Percentiles rank a stretch among this genome's conserved stretches.
These are phyloP conservation scores for Schizophyllum amplum DNA, from an alignment of 1,284 basidiomycete species.

Conservation along the genomic window DNA sequence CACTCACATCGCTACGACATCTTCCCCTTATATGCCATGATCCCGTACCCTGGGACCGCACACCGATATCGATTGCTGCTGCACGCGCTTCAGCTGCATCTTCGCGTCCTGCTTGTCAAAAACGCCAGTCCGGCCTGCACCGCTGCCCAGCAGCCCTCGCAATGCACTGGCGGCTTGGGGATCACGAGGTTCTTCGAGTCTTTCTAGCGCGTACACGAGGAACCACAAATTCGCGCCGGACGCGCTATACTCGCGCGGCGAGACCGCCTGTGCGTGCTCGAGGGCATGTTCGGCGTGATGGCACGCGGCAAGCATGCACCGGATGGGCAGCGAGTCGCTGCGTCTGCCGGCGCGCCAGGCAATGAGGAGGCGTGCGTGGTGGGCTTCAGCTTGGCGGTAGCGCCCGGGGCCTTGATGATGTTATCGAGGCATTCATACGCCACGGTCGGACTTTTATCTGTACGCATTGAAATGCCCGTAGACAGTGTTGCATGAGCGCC, in stretches of 20 bases:
- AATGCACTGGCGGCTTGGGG: neutral
- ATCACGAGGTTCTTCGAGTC: neutral
- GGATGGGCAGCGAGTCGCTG: neutral
- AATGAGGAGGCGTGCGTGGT: conserved; percentile 14
- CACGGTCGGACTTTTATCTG: too few species aligned
- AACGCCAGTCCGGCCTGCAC: neutral
- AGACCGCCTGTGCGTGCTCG: neutral
- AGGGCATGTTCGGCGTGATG: conserved; percentile 5
- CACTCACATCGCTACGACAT: conserved; percentile 19
- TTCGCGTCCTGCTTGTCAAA: neutral
- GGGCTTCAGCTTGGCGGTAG: conserved; percentile 6
- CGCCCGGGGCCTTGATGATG: too few species aligned
- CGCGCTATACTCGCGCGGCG: neutral
- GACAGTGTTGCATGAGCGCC: too few species aligned
- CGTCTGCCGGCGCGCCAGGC: conserved; percentile 3
- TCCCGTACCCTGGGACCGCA: conserved; percentile 19
- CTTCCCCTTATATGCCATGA: conserved; percentile 21
- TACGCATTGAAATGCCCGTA: too few species aligned
- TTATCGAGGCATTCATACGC: too few species aligned
- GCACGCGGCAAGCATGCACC: conserved; percentile 6
- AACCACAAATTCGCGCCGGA: conserved; percentile 3
- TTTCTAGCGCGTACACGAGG: neutral
- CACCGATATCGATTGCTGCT: conserved; percentile 23
- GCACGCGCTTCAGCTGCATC: conserved; percentile 16
- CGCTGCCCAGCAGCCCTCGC: neutral